These are phyloP conservation scores for Thraustochytrium aureum DNA, from an alignment of 352 stramenopile genomes.

Conservation along the genomic window DNA sequence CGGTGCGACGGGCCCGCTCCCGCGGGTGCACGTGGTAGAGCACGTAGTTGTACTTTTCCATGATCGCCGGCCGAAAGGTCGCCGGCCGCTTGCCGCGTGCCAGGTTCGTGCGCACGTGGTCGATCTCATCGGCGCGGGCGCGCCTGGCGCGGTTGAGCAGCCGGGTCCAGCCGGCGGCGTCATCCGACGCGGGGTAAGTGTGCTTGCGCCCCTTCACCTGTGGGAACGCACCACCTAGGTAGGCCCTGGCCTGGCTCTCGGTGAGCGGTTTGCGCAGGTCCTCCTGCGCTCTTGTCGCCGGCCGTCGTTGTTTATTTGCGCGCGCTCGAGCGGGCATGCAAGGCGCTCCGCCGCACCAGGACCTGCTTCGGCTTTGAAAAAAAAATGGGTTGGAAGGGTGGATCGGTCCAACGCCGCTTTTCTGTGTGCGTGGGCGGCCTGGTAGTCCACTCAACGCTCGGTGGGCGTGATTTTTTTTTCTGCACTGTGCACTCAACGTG, in stretches of 20 bases:
- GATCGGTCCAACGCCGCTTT: too few relatives aligned
- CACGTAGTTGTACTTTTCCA: neutral
- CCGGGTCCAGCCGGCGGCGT: neutral
- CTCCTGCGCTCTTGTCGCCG: too few relatives aligned
- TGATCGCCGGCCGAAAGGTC: neutral
- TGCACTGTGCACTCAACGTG: too few relatives aligned
- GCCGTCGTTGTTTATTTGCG: too few relatives aligned
- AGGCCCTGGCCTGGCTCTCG: neutral
- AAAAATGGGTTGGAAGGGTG: too few relatives aligned
- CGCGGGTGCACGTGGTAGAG: neutral
- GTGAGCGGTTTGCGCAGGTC: neutral
- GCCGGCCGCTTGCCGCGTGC: neutral
- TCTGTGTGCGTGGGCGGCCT: too few relatives aligned
- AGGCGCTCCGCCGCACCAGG: too few relatives aligned
- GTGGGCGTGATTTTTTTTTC: too few relatives aligned
- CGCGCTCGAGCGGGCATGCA: too few relatives aligned
- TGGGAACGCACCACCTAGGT: neutral
- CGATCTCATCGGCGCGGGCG: neutral
- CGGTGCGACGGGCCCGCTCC: neutral
- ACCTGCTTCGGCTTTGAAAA: too few relatives aligned
- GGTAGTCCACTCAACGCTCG: too few relatives aligned
- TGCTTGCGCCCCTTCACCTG: neutral
- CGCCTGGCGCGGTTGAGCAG: neutral
- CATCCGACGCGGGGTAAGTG: neutral
- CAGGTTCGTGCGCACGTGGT: neutral